Percentiles rank a stretch among this genome's conserved stretches.
These are phyloP conservation scores for Penicillium sp. DNA, from an alignment of 2,329 filamentous ascomycete genomes.

Conservation along the genomic window DNA sequence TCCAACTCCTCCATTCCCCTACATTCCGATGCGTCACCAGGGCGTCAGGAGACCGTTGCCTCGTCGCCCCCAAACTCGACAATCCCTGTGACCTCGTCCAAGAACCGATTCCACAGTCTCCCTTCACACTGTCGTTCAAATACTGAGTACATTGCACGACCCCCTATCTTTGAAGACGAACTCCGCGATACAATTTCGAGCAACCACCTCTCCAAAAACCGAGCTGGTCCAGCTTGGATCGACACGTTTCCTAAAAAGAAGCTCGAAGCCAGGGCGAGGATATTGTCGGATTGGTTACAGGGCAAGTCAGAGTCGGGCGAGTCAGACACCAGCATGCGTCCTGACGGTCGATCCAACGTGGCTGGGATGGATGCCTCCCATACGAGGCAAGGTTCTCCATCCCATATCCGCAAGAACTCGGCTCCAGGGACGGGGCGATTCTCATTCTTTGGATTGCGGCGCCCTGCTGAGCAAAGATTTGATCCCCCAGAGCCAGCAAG, in stretches of 20 bases:
- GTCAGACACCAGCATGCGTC: slow-evolving; percentile 40
- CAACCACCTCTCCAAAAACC: slow-evolving; percentile 11
- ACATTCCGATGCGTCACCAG: slow-evolving; percentile 27
- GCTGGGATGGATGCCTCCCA: slow-evolving; percentile 19
- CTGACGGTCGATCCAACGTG: slow-evolving; percentile 17
- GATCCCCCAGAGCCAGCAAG: slow-evolving; percentile 41
- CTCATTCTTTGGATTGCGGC: slow-evolving; percentile 46
- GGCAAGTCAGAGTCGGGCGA: slow-evolving; percentile 54
- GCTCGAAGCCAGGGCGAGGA: slow-evolving; percentile 34
- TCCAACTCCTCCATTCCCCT: slow-evolving; percentile 20
- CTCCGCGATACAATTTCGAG: slow-evolving; percentile 24
- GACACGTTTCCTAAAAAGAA: slow-evolving; percentile 33
- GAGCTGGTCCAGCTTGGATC: slow-evolving; percentile 18
- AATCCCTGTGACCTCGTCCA: slow-evolving; percentile 13
- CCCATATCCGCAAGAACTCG: slow-evolving; percentile 22
- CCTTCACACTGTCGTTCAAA: slow-evolving; percentile 37
- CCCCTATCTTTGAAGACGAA: slow-evolving; percentile 30
- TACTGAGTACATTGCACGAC: slow-evolving; percentile 35
- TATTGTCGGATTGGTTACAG: slow-evolving; percentile 56
- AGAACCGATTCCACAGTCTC: slow-evolving; percentile 20
- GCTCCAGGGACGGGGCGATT: slow-evolving; percentile 36
- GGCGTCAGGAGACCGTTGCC: slow-evolving; percentile 23
- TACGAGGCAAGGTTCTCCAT: slow-evolving; percentile 5
- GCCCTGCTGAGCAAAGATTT: slow-evolving; percentile 30
- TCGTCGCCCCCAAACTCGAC: slow-evolving; percentile 20